phyloP scores from a whole-genome alignment of 2,329 filamentous ascomycete species.

The Talaromyces sp. region DNA sequence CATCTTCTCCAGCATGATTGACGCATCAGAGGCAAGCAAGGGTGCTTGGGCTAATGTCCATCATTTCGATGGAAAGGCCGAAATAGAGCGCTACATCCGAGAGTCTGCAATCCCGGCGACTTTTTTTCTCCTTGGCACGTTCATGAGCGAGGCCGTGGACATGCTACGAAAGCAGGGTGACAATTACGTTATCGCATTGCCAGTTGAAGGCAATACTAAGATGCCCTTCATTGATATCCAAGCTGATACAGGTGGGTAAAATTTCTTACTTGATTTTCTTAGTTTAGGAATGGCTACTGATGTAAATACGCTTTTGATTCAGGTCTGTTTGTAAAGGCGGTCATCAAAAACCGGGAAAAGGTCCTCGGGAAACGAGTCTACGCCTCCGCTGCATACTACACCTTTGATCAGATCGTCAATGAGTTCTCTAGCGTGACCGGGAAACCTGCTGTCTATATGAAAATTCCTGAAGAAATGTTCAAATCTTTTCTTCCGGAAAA shows the following conservation, averaged over 20 bases:
- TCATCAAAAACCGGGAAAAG: constrained; percentile 35
- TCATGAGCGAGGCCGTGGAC: constrained; percentile 44
- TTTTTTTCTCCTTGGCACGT: constrained; percentile 50
- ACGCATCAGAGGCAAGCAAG: constrained; percentile 17
- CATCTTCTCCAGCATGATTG: constrained; percentile 24
- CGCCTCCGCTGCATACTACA: constrained; percentile 38
- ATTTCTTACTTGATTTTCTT: constrained; percentile 14
- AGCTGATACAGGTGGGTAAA: constrained; percentile 41
- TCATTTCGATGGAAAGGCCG: constrained; percentile 56
- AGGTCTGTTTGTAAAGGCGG: constrained; percentile 24
- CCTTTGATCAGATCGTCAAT: constrained; percentile 33
- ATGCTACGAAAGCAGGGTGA: constrained; percentile 24
- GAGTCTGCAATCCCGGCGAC: constrained; percentile 42
- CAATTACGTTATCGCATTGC: constrained; percentile 23
- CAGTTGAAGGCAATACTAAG: constrained; percentile 21
- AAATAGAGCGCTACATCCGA: constrained; percentile 52
- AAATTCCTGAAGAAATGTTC: constrained; percentile 19
- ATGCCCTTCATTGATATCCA: constrained; percentile 43
- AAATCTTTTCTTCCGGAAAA: constrained; percentile 19
- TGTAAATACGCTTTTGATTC: background rate
- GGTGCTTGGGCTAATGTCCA: constrained; percentile 28
- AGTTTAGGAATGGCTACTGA: no score
- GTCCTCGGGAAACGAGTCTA: constrained; percentile 41
- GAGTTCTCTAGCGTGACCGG: constrained; percentile 37
- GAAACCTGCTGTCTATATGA: constrained; percentile 23